phyloP scores from a whole-genome alignment of 805 yeast species.

The Diddensiella caesifluorescens region DNA sequence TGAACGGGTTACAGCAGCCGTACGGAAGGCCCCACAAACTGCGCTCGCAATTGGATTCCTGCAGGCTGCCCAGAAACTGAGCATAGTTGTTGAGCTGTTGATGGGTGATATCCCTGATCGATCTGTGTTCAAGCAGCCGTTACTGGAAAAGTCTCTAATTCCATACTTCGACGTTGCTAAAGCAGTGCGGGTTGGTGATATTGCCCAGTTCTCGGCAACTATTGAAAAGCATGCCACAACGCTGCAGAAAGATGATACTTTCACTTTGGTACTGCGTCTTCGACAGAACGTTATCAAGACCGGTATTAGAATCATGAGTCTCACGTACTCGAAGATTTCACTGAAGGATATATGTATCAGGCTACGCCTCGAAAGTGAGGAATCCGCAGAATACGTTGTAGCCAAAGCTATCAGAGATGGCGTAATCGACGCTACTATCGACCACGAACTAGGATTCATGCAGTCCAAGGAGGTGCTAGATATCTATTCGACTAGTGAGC shows the following conservation, averaged over 20 bases:
- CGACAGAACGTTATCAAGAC: conserved; percentile 97
- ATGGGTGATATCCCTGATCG: conserved; percentile 97
- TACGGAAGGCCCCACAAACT: conserved; percentile 94
- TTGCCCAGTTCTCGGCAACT: conserved; percentile 69
- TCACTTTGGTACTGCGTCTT: conserved; percentile 77
- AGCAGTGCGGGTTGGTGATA: conserved; percentile 90
- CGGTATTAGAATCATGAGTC: conserved; percentile 87
- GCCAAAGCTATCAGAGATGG: conserved; percentile 97
- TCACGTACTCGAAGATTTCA: conserved; percentile 86
- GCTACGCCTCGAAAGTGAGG: conserved; percentile 86
- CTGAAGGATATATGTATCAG: conserved; percentile 91
- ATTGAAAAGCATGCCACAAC: conserved; percentile 55
- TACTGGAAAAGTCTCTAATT: conserved; percentile 52
- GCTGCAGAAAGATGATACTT: conserved; percentile 72
- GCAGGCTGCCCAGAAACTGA: conserved; percentile 84
- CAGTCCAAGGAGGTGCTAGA: conserved; percentile 83
- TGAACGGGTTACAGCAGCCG: conserved; percentile 88
- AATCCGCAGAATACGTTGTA: conserved; percentile 93
- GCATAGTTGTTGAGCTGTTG: conserved; percentile 80
- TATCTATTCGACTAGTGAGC: conserved; percentile 79
- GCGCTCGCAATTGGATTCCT: conserved; percentile 77
- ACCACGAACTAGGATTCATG: conserved; percentile 87
- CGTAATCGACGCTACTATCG: conserved; percentile 89
- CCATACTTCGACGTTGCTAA: conserved; percentile 85
- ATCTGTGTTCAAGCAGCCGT: conserved; percentile 64